These are phyloP conservation scores for Leccinum cinnamomeum DNA, from an alignment of 1,284 basidiomycete species.

Conservation along the genomic window DNA sequence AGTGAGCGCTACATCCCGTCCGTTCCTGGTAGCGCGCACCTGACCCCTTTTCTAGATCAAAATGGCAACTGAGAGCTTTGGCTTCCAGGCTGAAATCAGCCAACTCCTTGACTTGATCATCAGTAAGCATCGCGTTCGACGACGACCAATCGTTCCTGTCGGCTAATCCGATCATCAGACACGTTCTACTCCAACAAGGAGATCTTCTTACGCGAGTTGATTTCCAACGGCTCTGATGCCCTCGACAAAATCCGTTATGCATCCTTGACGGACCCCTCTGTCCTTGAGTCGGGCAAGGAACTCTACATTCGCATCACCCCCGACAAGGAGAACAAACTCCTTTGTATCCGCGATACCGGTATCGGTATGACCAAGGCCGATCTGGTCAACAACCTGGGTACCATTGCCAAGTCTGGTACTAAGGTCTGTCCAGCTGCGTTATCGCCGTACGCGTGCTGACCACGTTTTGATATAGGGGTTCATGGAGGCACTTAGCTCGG, in stretches of 20 bases:
- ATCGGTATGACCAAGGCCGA: constrained; percentile 99
- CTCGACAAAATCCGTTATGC: constrained; percentile 97
- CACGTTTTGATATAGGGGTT: constrained; percentile 68
- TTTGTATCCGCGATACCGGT: constrained; percentile 95
- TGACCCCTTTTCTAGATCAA: constrained; percentile 28
- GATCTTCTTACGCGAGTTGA: constrained; percentile 95
- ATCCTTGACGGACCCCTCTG: constrained; percentile 88
- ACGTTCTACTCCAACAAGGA: constrained; percentile 99
- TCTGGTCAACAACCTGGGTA: constrained; percentile 99
- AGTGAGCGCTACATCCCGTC: constrained; percentile 17
- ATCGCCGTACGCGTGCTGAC: constrained; percentile 14
- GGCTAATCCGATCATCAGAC: constrained; percentile 48
- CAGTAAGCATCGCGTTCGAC: constrained; percentile 51
- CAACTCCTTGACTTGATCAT: constrained; percentile 91
- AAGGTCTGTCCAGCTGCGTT: constrained; percentile 51
- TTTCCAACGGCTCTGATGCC: constrained; percentile 92
- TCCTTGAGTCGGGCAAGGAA: constrained; percentile 86
- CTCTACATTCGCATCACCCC: constrained; percentile 91
- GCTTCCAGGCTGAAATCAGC: constrained; percentile 97
- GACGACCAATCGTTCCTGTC: background rate
- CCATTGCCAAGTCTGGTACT: constrained; percentile 97
- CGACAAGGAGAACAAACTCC: constrained; percentile 94
- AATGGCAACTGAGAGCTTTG: constrained; percentile 83
- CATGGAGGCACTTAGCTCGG: constrained; percentile 94
- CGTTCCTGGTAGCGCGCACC: background rate